A percentile compares a stretch with the other conserved stretches of the same genome.
These are phyloP conservation scores for Termitomyces sp. DNA, from an alignment of 768 basidiomycete genomes.

Conservation along the genomic window DNA sequence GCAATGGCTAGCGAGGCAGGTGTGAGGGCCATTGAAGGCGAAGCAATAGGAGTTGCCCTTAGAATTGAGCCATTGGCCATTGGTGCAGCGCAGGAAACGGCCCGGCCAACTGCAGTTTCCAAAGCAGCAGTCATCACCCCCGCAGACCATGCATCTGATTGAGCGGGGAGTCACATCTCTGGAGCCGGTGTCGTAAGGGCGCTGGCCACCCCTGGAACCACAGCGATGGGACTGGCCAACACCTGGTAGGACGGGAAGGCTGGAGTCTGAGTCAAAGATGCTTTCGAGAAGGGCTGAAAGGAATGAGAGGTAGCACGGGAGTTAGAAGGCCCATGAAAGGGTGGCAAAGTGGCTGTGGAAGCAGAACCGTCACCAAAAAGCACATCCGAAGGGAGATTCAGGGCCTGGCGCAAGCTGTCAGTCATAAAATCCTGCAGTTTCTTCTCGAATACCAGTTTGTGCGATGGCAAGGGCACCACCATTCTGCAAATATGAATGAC, in stretches of 20 bases:
- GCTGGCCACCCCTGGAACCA: rapidly evolving
- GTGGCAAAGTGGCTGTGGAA: not conserved
- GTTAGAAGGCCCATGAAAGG: too few relatives aligned
- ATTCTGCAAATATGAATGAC: not conserved
- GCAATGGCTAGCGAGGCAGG: not conserved
- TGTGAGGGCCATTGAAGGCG: not conserved
- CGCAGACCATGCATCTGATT: not conserved
- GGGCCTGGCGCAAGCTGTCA: rapidly evolving
- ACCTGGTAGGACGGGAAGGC: too few relatives aligned
- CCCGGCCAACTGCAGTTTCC: rapidly evolving
- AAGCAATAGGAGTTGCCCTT: not conserved
- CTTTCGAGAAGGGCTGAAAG: not conserved
- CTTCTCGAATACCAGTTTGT: not conserved
- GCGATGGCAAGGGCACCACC: not conserved
- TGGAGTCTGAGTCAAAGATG: not conserved
- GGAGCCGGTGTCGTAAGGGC: too few relatives aligned
- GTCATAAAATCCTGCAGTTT: too few relatives aligned
- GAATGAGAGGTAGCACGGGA: not conserved
- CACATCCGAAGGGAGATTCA: not conserved
- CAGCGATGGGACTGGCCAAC: not conserved
- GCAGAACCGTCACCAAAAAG: not conserved
- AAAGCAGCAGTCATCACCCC: not conserved
- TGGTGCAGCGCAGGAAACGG: not conserved
- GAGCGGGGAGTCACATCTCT: too few relatives aligned
- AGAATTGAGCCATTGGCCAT: not conserved